A percentile compares a stretch with the other conserved stretches of the same genome.
Conservation (phyloP, 371 early-diverging fungal species). For the Mortierella sp. region DNA sequence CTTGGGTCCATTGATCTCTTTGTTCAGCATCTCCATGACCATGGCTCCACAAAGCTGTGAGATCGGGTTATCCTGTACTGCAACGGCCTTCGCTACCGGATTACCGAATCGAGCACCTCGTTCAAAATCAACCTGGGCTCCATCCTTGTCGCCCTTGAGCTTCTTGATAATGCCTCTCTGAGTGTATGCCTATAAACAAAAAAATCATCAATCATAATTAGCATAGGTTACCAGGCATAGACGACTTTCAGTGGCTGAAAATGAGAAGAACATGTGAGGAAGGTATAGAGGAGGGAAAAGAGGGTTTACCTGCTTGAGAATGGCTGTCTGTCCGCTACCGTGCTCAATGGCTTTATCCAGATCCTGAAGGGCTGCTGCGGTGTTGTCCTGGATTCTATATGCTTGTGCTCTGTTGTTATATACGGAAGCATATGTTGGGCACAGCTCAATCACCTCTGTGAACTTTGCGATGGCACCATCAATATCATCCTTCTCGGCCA, state of each 20-base stretch:
- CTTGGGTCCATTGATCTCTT: constrained; percentile 55
- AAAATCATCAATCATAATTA: too few relatives aligned
- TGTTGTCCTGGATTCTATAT: constrained; percentile 71
- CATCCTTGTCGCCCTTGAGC: constrained; percentile 70
- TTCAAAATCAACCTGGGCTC: constrained; percentile 80
- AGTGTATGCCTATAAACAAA: constrained; percentile 90
- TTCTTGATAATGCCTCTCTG: constrained; percentile 84
- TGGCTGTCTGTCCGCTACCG: constrained; percentile 68
- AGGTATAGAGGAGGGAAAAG: neutral
- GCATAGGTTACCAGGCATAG: too few relatives aligned
- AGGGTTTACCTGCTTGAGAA: constrained; percentile 73
- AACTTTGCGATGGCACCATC: constrained; percentile 48
- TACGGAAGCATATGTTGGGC: constrained; percentile 79
- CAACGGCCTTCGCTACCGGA: constrained; percentile 79
- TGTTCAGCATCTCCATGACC: constrained; percentile 75
- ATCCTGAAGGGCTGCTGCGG: constrained; percentile 72
- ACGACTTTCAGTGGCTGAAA: too few relatives aligned
- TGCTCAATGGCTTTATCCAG: constrained; percentile 76
- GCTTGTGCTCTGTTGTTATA: constrained; percentile 92
- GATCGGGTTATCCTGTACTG: constrained; percentile 89
- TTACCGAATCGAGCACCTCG: constrained; percentile 86
- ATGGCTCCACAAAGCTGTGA: constrained; percentile 89
- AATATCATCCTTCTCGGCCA: constrained; percentile 52
- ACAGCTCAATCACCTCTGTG: constrained; percentile 62
- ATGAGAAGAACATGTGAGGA: too few relatives aligned